Evolutionary conservation across 768 basidiomycete species (phyloP).

Genomic region (Strobilomyces echinocephalus): DNA sequence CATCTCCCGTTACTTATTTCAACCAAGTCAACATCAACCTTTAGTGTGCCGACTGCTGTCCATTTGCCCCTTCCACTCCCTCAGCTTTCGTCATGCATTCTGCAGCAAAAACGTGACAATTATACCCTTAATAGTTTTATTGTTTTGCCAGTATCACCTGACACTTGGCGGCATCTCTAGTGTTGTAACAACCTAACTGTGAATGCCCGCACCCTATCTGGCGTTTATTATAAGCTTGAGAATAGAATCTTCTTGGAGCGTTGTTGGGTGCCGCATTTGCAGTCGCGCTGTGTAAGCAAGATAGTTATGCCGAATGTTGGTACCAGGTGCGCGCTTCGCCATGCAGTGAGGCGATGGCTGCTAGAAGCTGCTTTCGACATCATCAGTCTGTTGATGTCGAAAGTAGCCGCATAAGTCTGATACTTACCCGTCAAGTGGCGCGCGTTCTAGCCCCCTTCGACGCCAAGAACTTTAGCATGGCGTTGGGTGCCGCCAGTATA

Average conservation of each 20-base stretch:
- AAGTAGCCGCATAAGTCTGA: background rate
- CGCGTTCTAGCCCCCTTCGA: background rate
- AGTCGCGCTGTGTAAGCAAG: too few species aligned
- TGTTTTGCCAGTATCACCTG: background rate
- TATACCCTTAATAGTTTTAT: conserved; percentile 8
- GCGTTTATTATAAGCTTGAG: background rate
- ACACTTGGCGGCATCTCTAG: background rate
- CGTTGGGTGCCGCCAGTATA: too few species aligned
- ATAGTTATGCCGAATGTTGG: too few species aligned
- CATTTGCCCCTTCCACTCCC: conserved; percentile 17
- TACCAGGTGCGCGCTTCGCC: too few species aligned
- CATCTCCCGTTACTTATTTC: background rate
- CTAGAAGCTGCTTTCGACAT: too few species aligned
- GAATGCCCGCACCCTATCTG: background rate
- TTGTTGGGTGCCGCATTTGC: too few species aligned
- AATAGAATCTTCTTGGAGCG: background rate
- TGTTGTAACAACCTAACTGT: background rate
- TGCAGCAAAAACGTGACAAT: conserved; percentile 4
- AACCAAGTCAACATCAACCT: conserved; percentile 17
- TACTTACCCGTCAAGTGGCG: background rate
- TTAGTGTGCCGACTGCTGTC: conserved; percentile 2
- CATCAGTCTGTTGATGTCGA: too few species aligned
- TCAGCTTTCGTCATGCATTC: background rate
- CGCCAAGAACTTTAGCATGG: too few species aligned
- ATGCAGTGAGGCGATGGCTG: too few species aligned